Percentiles rank a stretch among this genome's conserved stretches.
Conservation (phyloP, 2,329 filamentous ascomycete genomes). For the Fusarium chaquense region DNA sequence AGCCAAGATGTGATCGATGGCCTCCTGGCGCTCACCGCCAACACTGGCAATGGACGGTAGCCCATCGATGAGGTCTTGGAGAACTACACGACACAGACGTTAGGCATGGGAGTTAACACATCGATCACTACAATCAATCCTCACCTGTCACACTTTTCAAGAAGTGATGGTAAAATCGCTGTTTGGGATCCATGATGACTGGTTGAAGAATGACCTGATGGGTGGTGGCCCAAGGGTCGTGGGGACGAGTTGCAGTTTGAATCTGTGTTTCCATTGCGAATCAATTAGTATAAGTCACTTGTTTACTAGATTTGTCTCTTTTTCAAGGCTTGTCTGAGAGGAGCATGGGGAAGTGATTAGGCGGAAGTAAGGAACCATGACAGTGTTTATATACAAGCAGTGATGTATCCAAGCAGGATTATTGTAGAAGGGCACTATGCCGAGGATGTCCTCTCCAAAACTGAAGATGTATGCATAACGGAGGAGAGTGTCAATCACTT, state of each 20-base stretch:
- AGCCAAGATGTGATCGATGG: constrained; percentile 82
- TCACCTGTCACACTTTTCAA: constrained; percentile 78
- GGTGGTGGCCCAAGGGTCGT: constrained; percentile 42
- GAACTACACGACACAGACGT: constrained; percentile 62
- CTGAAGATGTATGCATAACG: constrained; percentile 26
- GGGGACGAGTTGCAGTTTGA: constrained; percentile 25
- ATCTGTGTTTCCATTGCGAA: constrained; percentile 46
- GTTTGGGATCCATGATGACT: constrained; percentile 65
- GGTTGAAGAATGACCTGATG: constrained; percentile 43
- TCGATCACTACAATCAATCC: constrained; percentile 28
- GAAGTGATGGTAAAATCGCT: constrained; percentile 88
- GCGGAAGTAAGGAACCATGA: neutral
- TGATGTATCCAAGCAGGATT: constrained; percentile 5
- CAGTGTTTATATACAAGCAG: constrained; percentile 18
- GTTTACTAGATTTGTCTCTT: neutral
- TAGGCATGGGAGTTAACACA: constrained; percentile 4
- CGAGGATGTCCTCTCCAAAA: constrained; percentile 23
- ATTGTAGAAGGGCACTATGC: constrained; percentile 2
- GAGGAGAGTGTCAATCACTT: constrained; percentile 30
- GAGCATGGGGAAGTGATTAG: neutral
- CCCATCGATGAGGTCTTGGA: constrained; percentile 80
- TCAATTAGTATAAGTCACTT: constrained; percentile 32
- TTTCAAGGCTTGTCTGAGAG: constrained; percentile 1
- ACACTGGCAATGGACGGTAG: constrained; percentile 72
- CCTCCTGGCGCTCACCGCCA: constrained; percentile 81